Conservation (phyloP, 257 asterid genomes). For the Henckelia pumila region DNA sequence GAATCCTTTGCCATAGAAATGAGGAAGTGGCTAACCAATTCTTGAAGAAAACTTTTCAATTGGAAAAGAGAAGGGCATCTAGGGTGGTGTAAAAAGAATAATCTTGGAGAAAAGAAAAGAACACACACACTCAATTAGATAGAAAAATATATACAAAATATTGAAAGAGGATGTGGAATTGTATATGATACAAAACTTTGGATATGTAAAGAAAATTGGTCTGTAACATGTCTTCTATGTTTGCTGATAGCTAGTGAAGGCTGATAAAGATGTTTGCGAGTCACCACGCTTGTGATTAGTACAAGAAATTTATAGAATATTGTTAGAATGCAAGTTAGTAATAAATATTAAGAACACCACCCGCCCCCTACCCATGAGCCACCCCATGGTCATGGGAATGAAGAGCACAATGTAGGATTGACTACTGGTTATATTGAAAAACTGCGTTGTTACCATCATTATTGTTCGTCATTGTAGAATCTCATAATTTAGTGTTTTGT, state of each 20-base stretch:
- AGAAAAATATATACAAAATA: too few relatives aligned
- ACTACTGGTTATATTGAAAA: neutral
- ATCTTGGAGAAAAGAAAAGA: neutral
- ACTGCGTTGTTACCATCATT: neutral
- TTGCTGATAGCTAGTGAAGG: neutral
- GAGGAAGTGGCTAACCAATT: constrained; percentile 62
- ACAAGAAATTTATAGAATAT: neutral
- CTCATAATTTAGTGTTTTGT: too few relatives aligned
- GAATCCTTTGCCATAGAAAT: constrained; percentile 74
- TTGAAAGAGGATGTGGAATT: neutral
- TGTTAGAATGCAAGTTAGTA: neutral
- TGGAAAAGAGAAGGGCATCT: constrained; percentile 61
- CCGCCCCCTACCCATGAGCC: too few relatives aligned
- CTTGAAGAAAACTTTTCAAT: constrained; percentile 64
- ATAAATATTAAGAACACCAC: too few relatives aligned
- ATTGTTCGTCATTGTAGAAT: neutral
- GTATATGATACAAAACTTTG: neutral
- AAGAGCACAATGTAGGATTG: too few relatives aligned
- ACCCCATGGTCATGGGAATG: too few relatives aligned
- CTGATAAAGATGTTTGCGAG: too few relatives aligned
- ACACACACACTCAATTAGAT: too few relatives aligned
- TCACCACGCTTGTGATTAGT: neutral
- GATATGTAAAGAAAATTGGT: constrained; percentile 23
- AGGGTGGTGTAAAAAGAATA: constrained; percentile 22
- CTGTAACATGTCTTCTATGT: neutral